Conservation (phyloP, 73 alveolate species). For the Paramecium bursaria region DNA sequence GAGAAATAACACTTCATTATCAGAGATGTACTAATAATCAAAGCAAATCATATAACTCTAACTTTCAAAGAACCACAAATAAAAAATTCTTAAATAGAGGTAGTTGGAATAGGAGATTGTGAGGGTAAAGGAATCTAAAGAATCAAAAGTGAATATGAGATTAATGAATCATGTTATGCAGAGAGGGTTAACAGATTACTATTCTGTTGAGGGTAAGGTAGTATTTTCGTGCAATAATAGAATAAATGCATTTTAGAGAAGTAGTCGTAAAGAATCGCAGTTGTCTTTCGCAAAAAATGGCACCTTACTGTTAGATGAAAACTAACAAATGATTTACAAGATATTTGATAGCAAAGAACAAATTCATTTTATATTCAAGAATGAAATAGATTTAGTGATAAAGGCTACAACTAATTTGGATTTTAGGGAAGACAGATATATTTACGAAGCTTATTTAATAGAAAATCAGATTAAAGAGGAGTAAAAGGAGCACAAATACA, state of each 20-base stretch:
- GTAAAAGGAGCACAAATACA: not conserved
- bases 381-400: conserved; percentile 48
- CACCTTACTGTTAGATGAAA: conserved; percentile 9
- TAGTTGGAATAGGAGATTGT: too few species aligned
- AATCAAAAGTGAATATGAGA: not conserved
- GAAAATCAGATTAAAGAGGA: conserved; percentile 51
- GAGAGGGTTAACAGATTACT: not conserved
- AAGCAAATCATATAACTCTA: too few species aligned
- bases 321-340: conserved; percentile 17
- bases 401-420: not conserved
- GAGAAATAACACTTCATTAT: too few species aligned
- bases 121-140: not conserved
- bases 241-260: not conserved
- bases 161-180: not conserved
- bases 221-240: not conserved
- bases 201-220: not conserved
- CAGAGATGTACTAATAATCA: too few species aligned
- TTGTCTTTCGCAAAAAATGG: conserved; percentile 5
- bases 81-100: not conserved
- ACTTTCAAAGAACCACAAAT: not conserved
- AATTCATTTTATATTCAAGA: conserved; percentile 50
- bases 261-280: conserved; percentile 1
- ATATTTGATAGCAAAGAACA: conserved; percentile 24
- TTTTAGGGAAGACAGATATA: conserved; percentile 51
- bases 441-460: conserved; percentile 16